Base-by-base conservation (phyloP, 2,329 filamentous ascomycete species). In the Pyricularia pennisetigena region DNA sequence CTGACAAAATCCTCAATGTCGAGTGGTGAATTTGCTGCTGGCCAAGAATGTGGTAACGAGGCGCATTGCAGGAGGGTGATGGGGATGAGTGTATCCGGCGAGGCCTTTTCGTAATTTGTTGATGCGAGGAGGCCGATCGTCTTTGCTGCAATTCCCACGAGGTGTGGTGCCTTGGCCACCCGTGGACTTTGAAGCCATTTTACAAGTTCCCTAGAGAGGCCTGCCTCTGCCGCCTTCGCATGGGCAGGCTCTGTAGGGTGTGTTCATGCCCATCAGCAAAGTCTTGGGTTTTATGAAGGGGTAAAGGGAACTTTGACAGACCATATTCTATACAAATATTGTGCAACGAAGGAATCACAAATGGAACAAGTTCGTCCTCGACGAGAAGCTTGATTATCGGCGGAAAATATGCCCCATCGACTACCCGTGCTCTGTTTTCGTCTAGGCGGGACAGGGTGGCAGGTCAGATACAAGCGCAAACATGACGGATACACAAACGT, bases 261-360 rank as follows among this genome's bases (percentile, higher is more conserved):
- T 30, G 24, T 68, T 32, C 12, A 5, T 28, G 3, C 1, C 1
- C 24, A 6, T 32, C 8, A 26, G 12, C 5, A 23, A 12, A 6
- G 41, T 54, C 6, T 6, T 54, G 20, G 41, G 12, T 8, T 54
- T n/a, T n/a, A n/a, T 20, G 1, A n/a, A 28, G 5, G 4, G 23
- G 14, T 2, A 10, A 9, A 10, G 29, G 28, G 12, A n/a, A 6
- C 5, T 26, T 23, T 8, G 16, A 41, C 81, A 76, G 74, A 88
- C 86, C 85, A 73, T 88, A 89, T 73, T 90, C 87, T 16, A 89
- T 82, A 68, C 86, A 82, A 65, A 88, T 80, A 72, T 90, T 90
- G 75, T 84, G 88, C 4, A 89, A 76, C 8, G 89, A 87, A 0
- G 86, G 85, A 59, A 89, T 82, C 49, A 81, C 80, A 73, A 86